Base-by-base conservation (phyloP, 345 rosid species). In the Camelina hispida region DNA sequence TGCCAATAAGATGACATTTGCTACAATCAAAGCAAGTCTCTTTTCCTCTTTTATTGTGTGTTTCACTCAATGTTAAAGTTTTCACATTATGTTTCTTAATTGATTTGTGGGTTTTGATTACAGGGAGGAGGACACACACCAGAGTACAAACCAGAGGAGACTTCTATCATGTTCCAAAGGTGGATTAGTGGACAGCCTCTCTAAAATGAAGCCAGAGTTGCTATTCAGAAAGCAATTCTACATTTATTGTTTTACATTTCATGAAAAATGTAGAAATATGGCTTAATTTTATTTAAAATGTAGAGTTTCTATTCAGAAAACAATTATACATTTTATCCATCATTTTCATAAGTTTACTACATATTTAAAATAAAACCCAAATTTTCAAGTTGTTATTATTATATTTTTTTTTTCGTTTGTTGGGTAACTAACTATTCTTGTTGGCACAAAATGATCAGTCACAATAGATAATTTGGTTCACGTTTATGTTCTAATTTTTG, bases 111-210 rank as follows among this genome's bases (percentile, higher is more conserved):
- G 14, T 42, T 68, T 60, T 37, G 7, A 12, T 40, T 59, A 12
- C 34, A 91, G 93, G 96, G 93, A 6, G 91, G 88, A 44, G 96
- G 91, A n/a, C 93, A 87, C 82, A 83, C 87, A 35, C 71, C 89
- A 0, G 87, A 83, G 69, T 80, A 82, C 76, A 83, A 20, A 68
- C 88, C 93, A n/a, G 80, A 58, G 57, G 91, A 85, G 70, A 79
- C 85, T 28, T 62, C 43, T 28, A 79, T 86, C 30, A 85, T 87
- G 85, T 83, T 81, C 59, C 61, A 80, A 34, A 69, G 81, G 62
- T 76, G 80, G 80, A 69, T 76, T 18, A 18, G 12, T 69, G 75
- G 80, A 14, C 80, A 69, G 25, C 46, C 71, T 69, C 52, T 68
- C 51, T 68, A 68, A 42, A 43, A 11, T 65, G 57, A 65, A 40